These are phyloP conservation scores for Hyaloperonospora brassicae DNA, from an alignment of 352 stramenopile species.

Conservation along the genomic window DNA sequence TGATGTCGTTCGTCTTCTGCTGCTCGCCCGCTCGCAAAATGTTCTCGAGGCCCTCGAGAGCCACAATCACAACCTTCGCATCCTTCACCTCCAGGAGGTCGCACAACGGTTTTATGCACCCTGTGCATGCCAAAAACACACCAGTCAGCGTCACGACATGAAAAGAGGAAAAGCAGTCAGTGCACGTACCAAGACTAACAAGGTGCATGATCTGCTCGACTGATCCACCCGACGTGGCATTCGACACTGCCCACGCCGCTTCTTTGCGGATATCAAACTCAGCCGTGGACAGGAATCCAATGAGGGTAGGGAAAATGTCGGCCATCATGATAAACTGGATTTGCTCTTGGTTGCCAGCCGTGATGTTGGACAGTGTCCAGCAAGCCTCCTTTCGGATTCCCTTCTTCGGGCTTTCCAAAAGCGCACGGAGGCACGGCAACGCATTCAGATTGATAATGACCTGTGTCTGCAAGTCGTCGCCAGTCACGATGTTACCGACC, in stretches of 20 bases:
- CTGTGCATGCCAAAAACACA: constrained; percentile 18
- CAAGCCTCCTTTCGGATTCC: constrained; percentile 77
- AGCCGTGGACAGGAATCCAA: constrained; percentile 46
- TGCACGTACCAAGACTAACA: constrained; percentile 81
- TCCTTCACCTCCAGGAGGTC: constrained; percentile 95
- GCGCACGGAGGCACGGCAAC: constrained; percentile 40
- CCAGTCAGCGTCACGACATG: constrained; percentile 7
- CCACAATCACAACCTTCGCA: constrained; percentile 97
- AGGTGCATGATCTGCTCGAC: constrained; percentile 95
- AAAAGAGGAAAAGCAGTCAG: background rate
- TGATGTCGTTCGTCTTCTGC: constrained; percentile 76
- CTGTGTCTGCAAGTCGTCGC: constrained; percentile 84
- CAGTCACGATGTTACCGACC: constrained; percentile 97
- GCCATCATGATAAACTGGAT: constrained; percentile 73
- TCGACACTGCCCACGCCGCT: constrained; percentile 79
- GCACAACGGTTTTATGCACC: constrained; percentile 96
- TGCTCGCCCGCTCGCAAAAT: constrained; percentile 91
- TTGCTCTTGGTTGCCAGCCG: constrained; percentile 54
- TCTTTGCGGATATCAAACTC: constrained; percentile 84
- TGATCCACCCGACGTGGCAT: constrained; percentile 67
- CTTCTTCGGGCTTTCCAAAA: constrained; percentile 76
- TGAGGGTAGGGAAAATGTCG: constrained; percentile 57
- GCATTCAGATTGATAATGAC: constrained; percentile 49
- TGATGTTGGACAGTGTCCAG: constrained; percentile 82
- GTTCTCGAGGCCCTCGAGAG: constrained; percentile 98